Base-by-base conservation (phyloP, 2,329 filamentous ascomycete species). In the Apiospora hydei region DNA sequence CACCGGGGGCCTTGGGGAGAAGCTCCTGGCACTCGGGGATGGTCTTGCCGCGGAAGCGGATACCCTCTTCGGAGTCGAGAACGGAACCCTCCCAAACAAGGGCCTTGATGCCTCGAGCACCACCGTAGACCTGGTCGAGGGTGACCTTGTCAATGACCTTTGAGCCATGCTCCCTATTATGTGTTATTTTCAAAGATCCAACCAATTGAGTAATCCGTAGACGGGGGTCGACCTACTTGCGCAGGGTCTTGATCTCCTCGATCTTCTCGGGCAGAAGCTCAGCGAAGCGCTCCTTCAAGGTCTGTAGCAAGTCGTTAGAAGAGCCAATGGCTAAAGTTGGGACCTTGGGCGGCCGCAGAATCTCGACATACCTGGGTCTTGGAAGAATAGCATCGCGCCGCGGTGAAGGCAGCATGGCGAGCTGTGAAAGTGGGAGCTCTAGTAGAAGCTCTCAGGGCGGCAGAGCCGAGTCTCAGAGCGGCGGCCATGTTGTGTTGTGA, bases 41-140 rank as follows among this genome's bases (percentile, higher is more conserved):
- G 78, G 96, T 99, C 91, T 96, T 96, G 88, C 96, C 96, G 84
- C 96, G 93, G 92, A 99, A 99, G 80, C 96, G 94, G 86, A 99
- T 99, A 88, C 96, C 96, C 90, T 99, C 96, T 89, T 98, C 95
- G 72, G 96, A 90, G 87, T 99, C 96, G 81, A 99, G 93, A 80
- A 99, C 96, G 81, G 96, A 99, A 80, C 96, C 93, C 88, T 99
- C 96, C 96, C 96, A 99, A 81, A 99, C 96, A 75, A 99, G 92
- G 79, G 92, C 93, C 91, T 98, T 99, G 88, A 99, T 97, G 82
- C 96, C 96, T 88, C 96, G 96, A 82, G 96, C 96, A 92, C 96
- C 96, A 84, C 96, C 96, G 85, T 98, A 99, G 83, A 98, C 96
- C 88, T 99, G 96, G 89, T 98, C 96, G 77, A 99, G 94, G 74